Conservation (phyloP, 2,329 filamentous ascomycete genomes). For the Verticillium albo-atrum region DNA sequence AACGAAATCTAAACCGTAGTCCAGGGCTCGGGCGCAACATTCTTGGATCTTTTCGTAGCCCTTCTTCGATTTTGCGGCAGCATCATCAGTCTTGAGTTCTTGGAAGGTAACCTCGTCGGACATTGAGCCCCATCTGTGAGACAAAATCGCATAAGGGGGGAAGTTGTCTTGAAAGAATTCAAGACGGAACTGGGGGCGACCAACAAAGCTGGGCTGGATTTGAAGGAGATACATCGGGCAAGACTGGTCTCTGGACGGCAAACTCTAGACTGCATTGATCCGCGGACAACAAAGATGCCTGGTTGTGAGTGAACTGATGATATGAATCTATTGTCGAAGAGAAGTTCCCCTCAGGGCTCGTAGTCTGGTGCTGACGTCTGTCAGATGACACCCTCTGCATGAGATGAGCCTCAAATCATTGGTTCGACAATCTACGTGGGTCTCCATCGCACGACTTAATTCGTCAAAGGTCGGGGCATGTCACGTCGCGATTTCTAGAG, state of each 20-base stretch:
- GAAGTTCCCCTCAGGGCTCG: no score
- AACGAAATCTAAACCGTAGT: constrained; percentile 8
- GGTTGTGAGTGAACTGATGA: no score
- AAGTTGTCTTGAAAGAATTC: constrained; percentile 12
- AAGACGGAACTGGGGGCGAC: constrained; percentile 2
- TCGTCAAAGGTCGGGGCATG: no score
- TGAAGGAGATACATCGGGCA: not conserved
- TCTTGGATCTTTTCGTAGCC: constrained; percentile 13
- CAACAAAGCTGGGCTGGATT: not conserved
- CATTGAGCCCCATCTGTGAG: constrained; percentile 20
- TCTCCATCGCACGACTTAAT: no score
- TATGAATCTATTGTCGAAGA: no score
- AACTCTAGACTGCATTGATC: no score
- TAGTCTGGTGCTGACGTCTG: not conserved
- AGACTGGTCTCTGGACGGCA: no score
- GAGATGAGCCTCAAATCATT: constrained; percentile 7
- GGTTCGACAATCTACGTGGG: no score
- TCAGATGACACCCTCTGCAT: not conserved
- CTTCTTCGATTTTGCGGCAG: not conserved
- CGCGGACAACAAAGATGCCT: no score
- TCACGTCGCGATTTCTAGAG: no score
- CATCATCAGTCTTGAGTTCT: constrained; percentile 12
- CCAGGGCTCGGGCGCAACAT: constrained; percentile 7
- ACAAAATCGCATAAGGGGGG: constrained; percentile 21
- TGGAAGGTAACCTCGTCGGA: constrained; percentile 19